Percentiles rank a stretch among this genome's conserved stretches.
Conservation (phyloP, 768 basidiomycete species). For the Mycena alexandri region DNA sequence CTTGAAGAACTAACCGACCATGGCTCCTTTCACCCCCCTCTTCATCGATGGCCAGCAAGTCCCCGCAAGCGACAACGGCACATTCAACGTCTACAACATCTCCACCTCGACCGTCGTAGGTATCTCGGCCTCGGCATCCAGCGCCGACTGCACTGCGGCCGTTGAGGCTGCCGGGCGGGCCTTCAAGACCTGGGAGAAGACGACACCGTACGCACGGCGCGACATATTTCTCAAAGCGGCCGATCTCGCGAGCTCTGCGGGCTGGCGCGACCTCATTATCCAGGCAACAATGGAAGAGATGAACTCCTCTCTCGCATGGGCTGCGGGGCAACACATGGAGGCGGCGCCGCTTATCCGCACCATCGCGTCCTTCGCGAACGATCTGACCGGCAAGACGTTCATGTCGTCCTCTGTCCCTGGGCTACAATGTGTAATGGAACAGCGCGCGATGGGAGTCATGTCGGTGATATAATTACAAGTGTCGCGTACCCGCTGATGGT, state of each 20-base stretch:
- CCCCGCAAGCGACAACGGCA: constrained; percentile 48
- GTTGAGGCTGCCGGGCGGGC: constrained; percentile 60
- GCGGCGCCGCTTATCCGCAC: constrained; percentile 40
- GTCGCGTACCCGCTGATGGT: background rate
- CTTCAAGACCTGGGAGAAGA: constrained; percentile 62
- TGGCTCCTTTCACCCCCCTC: constrained; percentile 46
- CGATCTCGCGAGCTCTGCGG: constrained; percentile 57
- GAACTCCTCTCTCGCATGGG: constrained; percentile 43
- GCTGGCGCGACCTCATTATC: constrained; percentile 52
- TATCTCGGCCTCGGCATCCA: constrained; percentile 58
- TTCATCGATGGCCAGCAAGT: constrained; percentile 52
- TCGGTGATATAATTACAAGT: constrained; percentile 43
- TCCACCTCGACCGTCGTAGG: constrained; percentile 58
- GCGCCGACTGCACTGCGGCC: constrained; percentile 58
- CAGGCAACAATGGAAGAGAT: constrained; percentile 55
- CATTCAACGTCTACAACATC: constrained; percentile 63
- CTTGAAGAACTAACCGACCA: constrained; percentile 9
- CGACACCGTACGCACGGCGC: constrained; percentile 50
- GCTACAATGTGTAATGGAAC: constrained; percentile 57
- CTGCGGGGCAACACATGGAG: constrained; percentile 41
- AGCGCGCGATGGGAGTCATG: constrained; percentile 67
- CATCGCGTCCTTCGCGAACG: constrained; percentile 50
- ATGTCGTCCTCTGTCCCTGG: constrained; percentile 58
- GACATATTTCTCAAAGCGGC: constrained; percentile 64
- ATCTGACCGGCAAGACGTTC: constrained; percentile 59